Evolutionary conservation across 2,329 filamentous ascomycete species (phyloP).

Genomic region (Diaporthe nobilis): DNA sequence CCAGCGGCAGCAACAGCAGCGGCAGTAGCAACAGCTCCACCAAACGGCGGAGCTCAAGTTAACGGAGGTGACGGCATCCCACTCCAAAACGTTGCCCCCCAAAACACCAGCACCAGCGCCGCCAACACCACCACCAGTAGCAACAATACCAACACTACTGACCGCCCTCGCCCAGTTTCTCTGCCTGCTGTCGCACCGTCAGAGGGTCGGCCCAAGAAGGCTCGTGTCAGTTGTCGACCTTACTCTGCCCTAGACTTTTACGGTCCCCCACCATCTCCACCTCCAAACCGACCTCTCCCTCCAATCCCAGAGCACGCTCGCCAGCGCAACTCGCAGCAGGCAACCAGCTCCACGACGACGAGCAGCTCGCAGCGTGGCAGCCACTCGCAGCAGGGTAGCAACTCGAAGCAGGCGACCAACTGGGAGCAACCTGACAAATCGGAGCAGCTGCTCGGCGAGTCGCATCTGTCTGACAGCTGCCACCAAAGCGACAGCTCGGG

Average conservation of each 20-base stretch:
- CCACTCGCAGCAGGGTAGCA: not conserved
- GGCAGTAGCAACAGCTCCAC: too few relatives aligned
- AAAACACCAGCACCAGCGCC: not conserved
- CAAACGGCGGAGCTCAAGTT: not conserved
- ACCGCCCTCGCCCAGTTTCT: not conserved
- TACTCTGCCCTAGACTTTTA: not conserved
- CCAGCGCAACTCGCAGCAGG: not conserved
- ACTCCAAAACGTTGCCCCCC: not conserved
- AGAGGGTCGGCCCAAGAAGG: not conserved
- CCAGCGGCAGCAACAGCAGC: not conserved
- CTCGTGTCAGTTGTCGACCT: not conserved
- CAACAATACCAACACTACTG: not conserved
- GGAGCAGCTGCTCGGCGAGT: not conserved
- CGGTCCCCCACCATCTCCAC: conserved; percentile 1
- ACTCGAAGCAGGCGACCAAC: not conserved
- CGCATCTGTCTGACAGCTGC: not conserved
- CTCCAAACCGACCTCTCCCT: conserved; percentile 10
- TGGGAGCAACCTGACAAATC: not conserved
- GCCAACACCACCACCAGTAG: not conserved
- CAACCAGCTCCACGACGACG: not conserved
- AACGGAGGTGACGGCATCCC: not conserved
- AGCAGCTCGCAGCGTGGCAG: not conserved
- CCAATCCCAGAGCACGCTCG: not conserved
- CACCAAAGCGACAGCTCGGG: not conserved
- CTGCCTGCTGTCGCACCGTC: not conserved